Evolutionary conservation across 2,329 filamentous ascomycete genomes (phyloP), one percentile per base, ranked within the genome.

Genomic region (Alternaria rosae): DNA sequence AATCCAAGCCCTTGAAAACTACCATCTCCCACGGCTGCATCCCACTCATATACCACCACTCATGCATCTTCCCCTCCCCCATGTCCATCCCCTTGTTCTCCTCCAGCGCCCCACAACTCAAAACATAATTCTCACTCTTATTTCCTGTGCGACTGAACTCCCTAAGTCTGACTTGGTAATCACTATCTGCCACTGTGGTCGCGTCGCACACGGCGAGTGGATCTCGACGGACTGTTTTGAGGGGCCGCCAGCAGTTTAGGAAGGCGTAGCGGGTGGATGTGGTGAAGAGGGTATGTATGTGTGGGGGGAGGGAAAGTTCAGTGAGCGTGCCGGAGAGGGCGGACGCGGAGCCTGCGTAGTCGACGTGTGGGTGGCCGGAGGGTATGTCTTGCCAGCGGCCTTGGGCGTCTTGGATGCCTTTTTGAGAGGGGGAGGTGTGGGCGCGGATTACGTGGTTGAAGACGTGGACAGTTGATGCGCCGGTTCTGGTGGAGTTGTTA

Each of bases 391-490:
- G 67, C 54, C 83, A 84, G 1, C 85, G 82, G 1, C 80, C 80
- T 57, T 79, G 76, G 6, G 83, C 76, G 4, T 86, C 81, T 59
- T 76, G 72, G 0, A 80, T 61, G 47, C 68, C 76, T 0, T 82
- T 81, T 38, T 82, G 80, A 2, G 72, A 74, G 0, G 83, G 84
- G 0, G 86, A 80, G 64, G 85, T 81, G 69, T 82, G 78, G 4
- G 74, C 70, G 65, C 82, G 82, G 38, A 81, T 80, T 15, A 76
- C 79, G 32, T 77, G 79, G 25, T 72, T 72, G 56, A 70, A 70
- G 82, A 83, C 20, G 47, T 70, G 57, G 20, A 64, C 66, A 23
- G 55, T 60, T 17, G 63, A 62, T 8, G 66, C 68, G 25, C 59
- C 61, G 13, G 68, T 70, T 28, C 68, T 71, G 43, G 7, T 26